Evolutionary conservation across 768 basidiomycete genomes (phyloP).

Genomic region (Sarcodon aspratus): DNA sequence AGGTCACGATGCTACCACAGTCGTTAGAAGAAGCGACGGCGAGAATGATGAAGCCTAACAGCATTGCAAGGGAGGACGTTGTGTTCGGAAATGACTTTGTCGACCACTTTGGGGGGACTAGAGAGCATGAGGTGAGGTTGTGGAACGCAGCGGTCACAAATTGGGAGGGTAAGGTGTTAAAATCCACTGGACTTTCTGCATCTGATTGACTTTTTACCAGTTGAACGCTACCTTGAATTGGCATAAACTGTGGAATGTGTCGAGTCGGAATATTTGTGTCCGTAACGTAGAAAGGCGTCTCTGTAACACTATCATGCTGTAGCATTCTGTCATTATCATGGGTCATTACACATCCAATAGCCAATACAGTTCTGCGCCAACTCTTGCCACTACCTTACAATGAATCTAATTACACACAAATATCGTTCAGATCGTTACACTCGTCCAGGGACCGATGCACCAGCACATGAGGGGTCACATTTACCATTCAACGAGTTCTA

Average conservation of each 20-base stretch:
- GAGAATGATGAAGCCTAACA: slow-evolving; percentile 66
- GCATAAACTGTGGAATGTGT: slow-evolving; percentile 26
- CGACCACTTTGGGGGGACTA: slow-evolving; percentile 92
- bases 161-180: slow-evolving; percentile 71
- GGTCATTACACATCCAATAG: too few species aligned
- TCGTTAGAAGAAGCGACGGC: slow-evolving; percentile 73
- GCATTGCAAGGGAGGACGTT: slow-evolving; percentile 65
- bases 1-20: slow-evolving; percentile 68
- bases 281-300: too few species aligned
- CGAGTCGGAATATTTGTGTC: too few species aligned
- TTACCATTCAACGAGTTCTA: too few species aligned
- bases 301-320: too few species aligned
- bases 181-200: neutral
- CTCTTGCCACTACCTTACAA: too few species aligned
- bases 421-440: too few species aligned
- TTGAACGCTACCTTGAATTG: slow-evolving; percentile 80
- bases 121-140: slow-evolving; percentile 77
- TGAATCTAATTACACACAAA: too few species aligned
- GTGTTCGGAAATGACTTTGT: slow-evolving; percentile 85
- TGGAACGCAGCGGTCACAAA: slow-evolving; percentile 88
- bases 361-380: too few species aligned
- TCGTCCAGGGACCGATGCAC: too few species aligned
- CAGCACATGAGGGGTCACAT: too few species aligned
- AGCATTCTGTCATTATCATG: too few species aligned
- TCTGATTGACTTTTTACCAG: slow-evolving; percentile 23